A percentile compares a stretch with the other conserved stretches of the same genome.
Conservation (phyloP, 2,329 filamentous ascomycete genomes). For the Bipolaris oryzae region DNA sequence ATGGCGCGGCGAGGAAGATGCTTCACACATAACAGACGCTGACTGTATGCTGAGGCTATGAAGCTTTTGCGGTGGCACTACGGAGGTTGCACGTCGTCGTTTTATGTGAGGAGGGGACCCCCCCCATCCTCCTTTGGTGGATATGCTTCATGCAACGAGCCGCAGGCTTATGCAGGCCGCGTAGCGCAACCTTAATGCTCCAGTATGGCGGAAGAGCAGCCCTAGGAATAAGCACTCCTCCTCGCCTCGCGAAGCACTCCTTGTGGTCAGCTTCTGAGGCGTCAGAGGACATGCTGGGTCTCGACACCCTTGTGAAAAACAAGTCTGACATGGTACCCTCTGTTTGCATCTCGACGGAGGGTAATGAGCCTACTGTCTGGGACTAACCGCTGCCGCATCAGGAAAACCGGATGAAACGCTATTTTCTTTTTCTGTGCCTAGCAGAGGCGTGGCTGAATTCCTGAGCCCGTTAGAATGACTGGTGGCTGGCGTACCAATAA, state of each 20-base stretch:
- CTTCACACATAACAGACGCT: no score
- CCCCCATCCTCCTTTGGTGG: neutral
- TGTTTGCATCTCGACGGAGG: no score
- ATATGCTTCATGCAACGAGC: constrained; percentile 20
- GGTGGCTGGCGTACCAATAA: constrained; percentile 41
- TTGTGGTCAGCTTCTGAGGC: constrained; percentile 23
- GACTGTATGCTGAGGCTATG: neutral
- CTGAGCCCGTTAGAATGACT: constrained; percentile 10
- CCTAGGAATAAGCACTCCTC: constrained; percentile 19
- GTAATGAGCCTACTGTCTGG: neutral
- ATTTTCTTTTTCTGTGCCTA: constrained; percentile 15
- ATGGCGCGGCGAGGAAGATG: neutral
- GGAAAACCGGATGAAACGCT: neutral
- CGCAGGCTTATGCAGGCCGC: constrained; percentile 16
- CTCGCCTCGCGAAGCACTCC: neutral
- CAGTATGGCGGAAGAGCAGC: constrained; percentile 6
- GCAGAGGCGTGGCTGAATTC: constrained; percentile 19
- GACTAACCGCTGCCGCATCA: neutral
- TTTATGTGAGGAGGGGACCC: constrained; percentile 12
- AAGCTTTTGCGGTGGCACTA: neutral
- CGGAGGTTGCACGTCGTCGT: constrained; percentile 1
- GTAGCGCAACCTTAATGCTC: constrained; percentile 7
- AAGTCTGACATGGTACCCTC: neutral
- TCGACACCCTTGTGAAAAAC: neutral
- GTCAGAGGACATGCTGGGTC: neutral